Evolutionary conservation across 768 basidiomycete genomes (phyloP).

Genomic region (Nidularia sp.): DNA sequence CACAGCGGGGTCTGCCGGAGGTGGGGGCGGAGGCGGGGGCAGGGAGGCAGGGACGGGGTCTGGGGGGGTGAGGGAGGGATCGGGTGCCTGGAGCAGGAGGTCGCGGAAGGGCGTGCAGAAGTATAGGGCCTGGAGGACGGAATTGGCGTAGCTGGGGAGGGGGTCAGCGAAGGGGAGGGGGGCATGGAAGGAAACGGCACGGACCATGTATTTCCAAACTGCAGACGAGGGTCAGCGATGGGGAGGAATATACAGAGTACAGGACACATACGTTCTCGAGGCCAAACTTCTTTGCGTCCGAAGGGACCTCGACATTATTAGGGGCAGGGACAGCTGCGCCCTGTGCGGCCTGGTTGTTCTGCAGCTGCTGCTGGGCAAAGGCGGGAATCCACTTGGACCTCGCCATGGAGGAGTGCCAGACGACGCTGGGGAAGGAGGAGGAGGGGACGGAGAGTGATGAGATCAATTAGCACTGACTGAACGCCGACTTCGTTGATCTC

Average conservation of each 20-base stretch:
- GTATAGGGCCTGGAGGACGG: conserved; percentile 96
- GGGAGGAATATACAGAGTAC: conserved; percentile 1
- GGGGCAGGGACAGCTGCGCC: conserved; percentile 9
- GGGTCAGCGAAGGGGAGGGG: conserved; percentile 12
- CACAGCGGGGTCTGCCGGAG: conserved; percentile 21
- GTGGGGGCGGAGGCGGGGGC: conserved; percentile 12
- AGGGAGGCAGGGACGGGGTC: conserved; percentile 18
- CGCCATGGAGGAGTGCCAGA: conserved; percentile 21
- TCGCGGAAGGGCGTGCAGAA: conserved; percentile 93
- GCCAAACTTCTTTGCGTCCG: conserved; percentile 90
- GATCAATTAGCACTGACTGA: too few species aligned
- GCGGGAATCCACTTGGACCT: conserved; percentile 35
- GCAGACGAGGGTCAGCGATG: conserved; percentile 7
- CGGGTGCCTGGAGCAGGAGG: conserved; percentile 71
- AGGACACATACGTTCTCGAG: conserved; percentile 81
- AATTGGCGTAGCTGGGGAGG: conserved; percentile 84
- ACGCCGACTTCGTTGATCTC: too few species aligned
- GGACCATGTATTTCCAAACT: conserved; percentile 98
- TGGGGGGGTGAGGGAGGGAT: conserved; percentile 40
- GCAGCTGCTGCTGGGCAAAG: conserved; percentile 14
- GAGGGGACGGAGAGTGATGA: conserved; percentile 1
- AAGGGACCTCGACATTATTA: conserved; percentile 33
- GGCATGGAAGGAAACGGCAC: conserved; percentile 11
- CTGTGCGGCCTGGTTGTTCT: conserved; percentile 17
- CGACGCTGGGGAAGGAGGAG: background rate